Evolutionary conservation across 306 rosid species (phyloP).

Genomic region (Sindora glabra): DNA sequence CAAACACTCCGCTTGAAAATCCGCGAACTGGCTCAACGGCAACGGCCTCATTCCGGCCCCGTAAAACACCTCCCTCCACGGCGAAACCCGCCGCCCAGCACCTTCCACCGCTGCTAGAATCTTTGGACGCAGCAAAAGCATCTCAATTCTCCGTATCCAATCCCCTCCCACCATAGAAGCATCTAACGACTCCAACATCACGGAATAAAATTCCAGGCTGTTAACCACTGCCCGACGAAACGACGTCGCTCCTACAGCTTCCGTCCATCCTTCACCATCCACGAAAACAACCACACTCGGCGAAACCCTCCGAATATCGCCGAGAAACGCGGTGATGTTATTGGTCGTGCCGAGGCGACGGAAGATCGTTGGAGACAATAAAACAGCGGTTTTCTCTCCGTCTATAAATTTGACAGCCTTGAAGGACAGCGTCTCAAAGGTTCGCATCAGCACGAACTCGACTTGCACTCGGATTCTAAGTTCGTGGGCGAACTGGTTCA

Average conservation of each 20-base stretch:
- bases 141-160: conserved; percentile 59
- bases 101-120: conserved; percentile 61
- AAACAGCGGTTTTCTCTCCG: conserved; percentile 61
- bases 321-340: conserved; percentile 26
- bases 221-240: conserved; percentile 53
- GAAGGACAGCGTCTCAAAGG: conserved; percentile 51
- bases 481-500: conserved; percentile 67
- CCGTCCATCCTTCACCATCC: conserved; percentile 62
- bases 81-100: conserved; percentile 26
- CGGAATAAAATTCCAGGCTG: conserved; percentile 53
- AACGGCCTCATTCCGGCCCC: conserved; percentile 75
- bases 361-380: conserved; percentile 56
- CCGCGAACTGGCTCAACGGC: conserved; percentile 72
- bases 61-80: conserved; percentile 63
- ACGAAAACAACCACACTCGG: conserved; percentile 66
- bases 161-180: conserved; percentile 45
- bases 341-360: conserved; percentile 42
- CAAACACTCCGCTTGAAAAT: conserved; percentile 76
- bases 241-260: conserved; percentile 31
- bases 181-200: conserved; percentile 75
- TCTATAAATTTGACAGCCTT: conserved; percentile 58
- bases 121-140: conserved; percentile 45
- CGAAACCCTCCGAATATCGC: conserved; percentile 40
- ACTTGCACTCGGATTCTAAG: conserved; percentile 56
- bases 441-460: conserved; percentile 39